A percentile compares a stretch with the other conserved stretches of the same genome.
phyloP scores from a whole-genome alignment of 805 yeast species.

The Metschnikowia dekortorum region DNA sequence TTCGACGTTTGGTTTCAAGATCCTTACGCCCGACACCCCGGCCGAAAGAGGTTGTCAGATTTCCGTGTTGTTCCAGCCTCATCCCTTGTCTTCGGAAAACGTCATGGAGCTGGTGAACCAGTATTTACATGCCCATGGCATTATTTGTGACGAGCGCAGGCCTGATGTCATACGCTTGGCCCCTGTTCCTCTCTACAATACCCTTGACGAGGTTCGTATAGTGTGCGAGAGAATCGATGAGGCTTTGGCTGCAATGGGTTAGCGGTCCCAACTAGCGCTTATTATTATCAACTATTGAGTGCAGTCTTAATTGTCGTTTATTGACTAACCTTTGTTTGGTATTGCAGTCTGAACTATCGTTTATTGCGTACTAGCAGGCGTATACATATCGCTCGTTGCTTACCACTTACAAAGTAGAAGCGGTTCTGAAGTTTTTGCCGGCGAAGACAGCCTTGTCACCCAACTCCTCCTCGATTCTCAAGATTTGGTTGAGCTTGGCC shows the following conservation, averaged over 20 bases:
- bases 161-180: constrained; percentile 91
- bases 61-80: constrained; percentile 57
- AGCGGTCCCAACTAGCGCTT: no score
- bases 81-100: constrained; percentile 25
- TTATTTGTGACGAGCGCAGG: constrained; percentile 82
- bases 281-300: no score
- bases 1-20: constrained; percentile 46
- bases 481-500: constrained; percentile 97
- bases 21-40: constrained; percentile 64
- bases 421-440: constrained; percentile 79
- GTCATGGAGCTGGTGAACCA: constrained; percentile 60
- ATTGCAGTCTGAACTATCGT: no score
- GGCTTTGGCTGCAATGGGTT: constrained; percentile 19
- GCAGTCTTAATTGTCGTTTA: background rate
- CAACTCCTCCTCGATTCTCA: constrained; percentile 97
- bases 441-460: constrained; percentile 97
- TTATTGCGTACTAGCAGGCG: no score
- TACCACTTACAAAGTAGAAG: constrained; percentile 34
- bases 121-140: constrained; percentile 52
- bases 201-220: constrained; percentile 55
- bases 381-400: background rate
- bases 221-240: constrained; percentile 46
- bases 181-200: constrained; percentile 80
- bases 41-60: constrained; percentile 75
- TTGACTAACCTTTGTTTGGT: background rate